Conservation (phyloP, 2,329 filamentous ascomycete species). For the Calonectria montana region DNA sequence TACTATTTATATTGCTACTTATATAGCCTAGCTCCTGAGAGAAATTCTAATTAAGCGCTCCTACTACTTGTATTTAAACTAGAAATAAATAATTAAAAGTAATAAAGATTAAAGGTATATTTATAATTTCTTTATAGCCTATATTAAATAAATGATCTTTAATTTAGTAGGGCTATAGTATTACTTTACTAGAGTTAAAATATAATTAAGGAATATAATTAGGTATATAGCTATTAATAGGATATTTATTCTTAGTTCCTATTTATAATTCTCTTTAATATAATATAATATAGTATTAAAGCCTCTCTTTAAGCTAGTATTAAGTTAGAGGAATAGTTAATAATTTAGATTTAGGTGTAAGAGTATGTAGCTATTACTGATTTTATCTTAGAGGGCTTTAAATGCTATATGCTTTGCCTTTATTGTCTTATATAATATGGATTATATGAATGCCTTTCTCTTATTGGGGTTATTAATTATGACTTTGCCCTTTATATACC, state of each 20-base stretch:
- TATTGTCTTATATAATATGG: neutral
- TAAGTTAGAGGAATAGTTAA: neutral
- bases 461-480: neutral
- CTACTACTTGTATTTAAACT: too few relatives aligned
- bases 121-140: neutral
- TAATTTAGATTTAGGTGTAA: neutral
- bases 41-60: too few relatives aligned
- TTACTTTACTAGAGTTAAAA: neutral
- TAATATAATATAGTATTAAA: too few relatives aligned
- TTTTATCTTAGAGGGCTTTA: neutral
- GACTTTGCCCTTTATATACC: neutral
- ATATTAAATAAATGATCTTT: neutral
- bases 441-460: neutral
- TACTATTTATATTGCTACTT: too few relatives aligned
- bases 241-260: too few relatives aligned
- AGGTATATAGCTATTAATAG: neutral
- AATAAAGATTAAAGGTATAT: neutral
- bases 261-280: too few relatives aligned
- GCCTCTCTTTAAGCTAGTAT: neutral
- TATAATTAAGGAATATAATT: neutral
- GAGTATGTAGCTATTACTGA: neutral
- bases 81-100: neutral
- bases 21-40: too few relatives aligned
- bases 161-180: neutral
- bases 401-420: neutral